These are phyloP conservation scores for Trifolium fragiferum DNA, from an alignment of 306 rosid genomes.

Conservation along the genomic window DNA sequence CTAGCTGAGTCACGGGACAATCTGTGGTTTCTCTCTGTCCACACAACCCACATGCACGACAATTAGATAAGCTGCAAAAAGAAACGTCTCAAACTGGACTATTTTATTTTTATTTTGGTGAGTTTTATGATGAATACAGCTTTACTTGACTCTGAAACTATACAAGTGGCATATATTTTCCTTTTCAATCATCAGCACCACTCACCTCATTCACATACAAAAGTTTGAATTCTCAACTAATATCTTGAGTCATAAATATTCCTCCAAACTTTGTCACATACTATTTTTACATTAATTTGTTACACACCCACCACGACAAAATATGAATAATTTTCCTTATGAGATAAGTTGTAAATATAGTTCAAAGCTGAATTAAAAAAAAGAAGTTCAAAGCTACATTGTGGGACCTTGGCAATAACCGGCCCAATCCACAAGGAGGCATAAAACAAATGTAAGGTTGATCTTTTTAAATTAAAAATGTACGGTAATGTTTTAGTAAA, in stretches of 20 bases:
- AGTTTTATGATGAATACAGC: slow-evolving; percentile 1
- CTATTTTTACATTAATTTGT: background rate
- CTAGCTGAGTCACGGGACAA: too few relatives aligned
- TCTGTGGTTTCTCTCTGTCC: too few relatives aligned
- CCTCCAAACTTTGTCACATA: slow-evolving; percentile 13
- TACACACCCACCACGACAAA: slow-evolving; percentile 38
- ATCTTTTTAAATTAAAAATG: too few relatives aligned
- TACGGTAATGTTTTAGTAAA: background rate
- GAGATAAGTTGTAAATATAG: slow-evolving; percentile 42
- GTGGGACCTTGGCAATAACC: slow-evolving; percentile 34
- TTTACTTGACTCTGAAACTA: slow-evolving; percentile 41
- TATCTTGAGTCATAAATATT: background rate
- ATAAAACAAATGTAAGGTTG: too few relatives aligned
- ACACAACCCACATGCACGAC: too few relatives aligned
- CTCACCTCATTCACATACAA: slow-evolving; percentile 4
- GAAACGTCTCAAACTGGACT: too few relatives aligned
- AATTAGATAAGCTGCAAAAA: too few relatives aligned
- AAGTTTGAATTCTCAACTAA: slow-evolving; percentile 38
- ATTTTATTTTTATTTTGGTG: background rate
- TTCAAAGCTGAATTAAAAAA: slow-evolving; percentile 6
- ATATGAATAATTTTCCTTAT: slow-evolving; percentile 40
- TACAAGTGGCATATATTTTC: slow-evolving; percentile 15
- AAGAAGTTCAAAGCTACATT: slow-evolving; percentile 19
- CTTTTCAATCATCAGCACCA: slow-evolving; percentile 32
- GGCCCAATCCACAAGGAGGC: too few relatives aligned